Evolutionary conservation across 2,329 filamentous ascomycete species (phyloP), one percentile per base, ranked within the genome.

Genomic region (Pseudogymnoascus sp.): DNA sequence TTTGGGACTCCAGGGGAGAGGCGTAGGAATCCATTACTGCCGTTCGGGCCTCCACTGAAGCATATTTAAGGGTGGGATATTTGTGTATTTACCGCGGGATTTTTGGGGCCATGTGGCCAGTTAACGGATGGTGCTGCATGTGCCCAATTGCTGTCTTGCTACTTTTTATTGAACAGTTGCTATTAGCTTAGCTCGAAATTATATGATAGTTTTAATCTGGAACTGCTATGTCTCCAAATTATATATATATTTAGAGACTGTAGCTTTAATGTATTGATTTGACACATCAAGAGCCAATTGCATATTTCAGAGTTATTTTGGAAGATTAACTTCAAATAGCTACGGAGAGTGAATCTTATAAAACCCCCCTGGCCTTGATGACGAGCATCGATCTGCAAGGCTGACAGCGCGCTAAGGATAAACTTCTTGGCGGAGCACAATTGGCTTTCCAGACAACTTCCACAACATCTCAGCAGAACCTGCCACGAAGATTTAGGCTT

Each of bases 331-430:
- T 31, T 31, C 2, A 52, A 31, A 52, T 52, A 10, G 27, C n/a
- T 31, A 52, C 1, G 21, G n/a, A 55, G n/a, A 13, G 2, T 55
- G 31, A 7, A 33, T 13, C 33, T 35, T 2, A 27, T 18, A 21
- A 21, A 21, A 33, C 29, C 18, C 13, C 29, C 29, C 9, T 21
- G n/a, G 12, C 29, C 8, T 55, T 35, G 29, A 33, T 55, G 48
- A 55, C 48, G 48, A 55, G 21, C 29, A n/a, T 55, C 2, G 48
- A 55, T 33, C 48, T 55, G 48, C 48, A 55, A 55, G 48, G 48
- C 48, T 55, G 48, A 55, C 48, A 55, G 48, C n/a, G 48, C 48
- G 48, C 48, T 55, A 55, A 55, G 29, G 5, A 55, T 55, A 55
- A 55, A 55, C n/a, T 55, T 55, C 48, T 55, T 55, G 48, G 48